Percentiles rank a stretch among this genome's conserved stretches.
Conservation (phyloP, 371 early-diverging fungal species). For the Mortierella sp. region DNA sequence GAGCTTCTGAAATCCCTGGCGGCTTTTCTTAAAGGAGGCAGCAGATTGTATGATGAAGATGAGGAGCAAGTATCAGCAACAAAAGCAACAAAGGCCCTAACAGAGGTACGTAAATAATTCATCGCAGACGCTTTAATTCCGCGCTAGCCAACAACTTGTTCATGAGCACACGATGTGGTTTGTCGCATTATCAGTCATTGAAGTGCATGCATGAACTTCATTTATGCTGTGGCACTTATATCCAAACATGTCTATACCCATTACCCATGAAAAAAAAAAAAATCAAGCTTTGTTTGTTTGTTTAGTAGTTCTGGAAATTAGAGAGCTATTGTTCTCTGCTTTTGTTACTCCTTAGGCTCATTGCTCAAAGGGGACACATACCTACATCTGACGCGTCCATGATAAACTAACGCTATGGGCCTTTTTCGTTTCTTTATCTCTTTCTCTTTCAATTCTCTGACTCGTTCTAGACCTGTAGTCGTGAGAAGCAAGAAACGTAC, state of each 20-base stretch:
- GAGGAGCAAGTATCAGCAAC: neutral
- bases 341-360: neutral
- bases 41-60: neutral
- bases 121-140: neutral
- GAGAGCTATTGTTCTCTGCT: conserved; percentile 6
- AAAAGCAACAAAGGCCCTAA: neutral
- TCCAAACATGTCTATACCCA: too few relatives aligned
- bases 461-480: conserved; percentile 6
- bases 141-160: neutral
- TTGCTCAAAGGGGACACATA: neutral
- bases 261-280: neutral
- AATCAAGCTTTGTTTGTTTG: neutral
- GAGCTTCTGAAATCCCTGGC: conserved; percentile 25
- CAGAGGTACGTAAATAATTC: neutral
- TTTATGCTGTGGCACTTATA: conserved; percentile 3
- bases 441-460: neutral
- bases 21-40: conserved; percentile 24
- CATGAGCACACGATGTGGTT: neutral
- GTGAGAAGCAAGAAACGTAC: conserved; percentile 1
- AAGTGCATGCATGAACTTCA: conserved; percentile 6
- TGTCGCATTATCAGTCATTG: too few relatives aligned
- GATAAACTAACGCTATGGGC: neutral
- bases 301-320: neutral
- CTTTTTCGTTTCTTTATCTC: neutral
- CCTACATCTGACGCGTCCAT: neutral